A percentile compares a stretch with the other conserved stretches of the same genome.
These are phyloP conservation scores for Bidens hawaiensis DNA, from an alignment of 140 eudicot species.

Conservation along the genomic window DNA sequence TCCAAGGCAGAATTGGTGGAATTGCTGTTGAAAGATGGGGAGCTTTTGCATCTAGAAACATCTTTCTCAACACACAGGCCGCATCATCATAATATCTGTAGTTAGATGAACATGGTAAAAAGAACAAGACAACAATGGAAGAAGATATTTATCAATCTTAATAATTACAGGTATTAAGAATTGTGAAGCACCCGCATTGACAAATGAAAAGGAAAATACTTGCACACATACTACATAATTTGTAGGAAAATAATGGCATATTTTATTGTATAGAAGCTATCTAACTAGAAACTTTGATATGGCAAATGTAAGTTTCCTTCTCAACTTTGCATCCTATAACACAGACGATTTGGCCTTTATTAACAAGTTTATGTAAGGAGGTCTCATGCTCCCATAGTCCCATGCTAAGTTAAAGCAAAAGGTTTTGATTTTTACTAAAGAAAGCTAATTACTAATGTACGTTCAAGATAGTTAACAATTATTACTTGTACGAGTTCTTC, in stretches of 20 bases:
- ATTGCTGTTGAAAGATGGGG: conserved; percentile 96
- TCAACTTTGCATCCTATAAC: neutral
- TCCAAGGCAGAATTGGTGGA: conserved; percentile 94
- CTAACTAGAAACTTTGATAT: conserved; percentile 4
- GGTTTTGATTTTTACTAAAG: conserved; percentile 1
- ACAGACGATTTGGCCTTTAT: neutral
- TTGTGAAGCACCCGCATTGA: neutral
- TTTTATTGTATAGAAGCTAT: neutral
- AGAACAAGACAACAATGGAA: conserved; percentile 4
- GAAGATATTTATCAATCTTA: conserved; percentile 8
- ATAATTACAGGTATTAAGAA: neutral
- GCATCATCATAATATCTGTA: conserved; percentile 97
- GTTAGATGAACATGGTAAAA: conserved; percentile 12
- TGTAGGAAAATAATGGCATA: neutral
- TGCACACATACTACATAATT: neutral
- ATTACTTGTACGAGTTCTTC: conserved; percentile 89
- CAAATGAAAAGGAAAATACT: neutral
- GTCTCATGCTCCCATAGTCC: conserved; percentile 5
- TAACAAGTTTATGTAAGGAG: conserved; percentile 4
- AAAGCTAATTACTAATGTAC: neutral
- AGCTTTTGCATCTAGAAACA: conserved; percentile 98
- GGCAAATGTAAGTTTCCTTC: conserved; percentile 5
- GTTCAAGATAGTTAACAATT: conserved; percentile 7
- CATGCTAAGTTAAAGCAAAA: conserved; percentile 4
- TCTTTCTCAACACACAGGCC: conserved; percentile 95